phyloP scores from a whole-genome alignment of 805 yeast genomes.

The Ogataea dorogensis region DNA sequence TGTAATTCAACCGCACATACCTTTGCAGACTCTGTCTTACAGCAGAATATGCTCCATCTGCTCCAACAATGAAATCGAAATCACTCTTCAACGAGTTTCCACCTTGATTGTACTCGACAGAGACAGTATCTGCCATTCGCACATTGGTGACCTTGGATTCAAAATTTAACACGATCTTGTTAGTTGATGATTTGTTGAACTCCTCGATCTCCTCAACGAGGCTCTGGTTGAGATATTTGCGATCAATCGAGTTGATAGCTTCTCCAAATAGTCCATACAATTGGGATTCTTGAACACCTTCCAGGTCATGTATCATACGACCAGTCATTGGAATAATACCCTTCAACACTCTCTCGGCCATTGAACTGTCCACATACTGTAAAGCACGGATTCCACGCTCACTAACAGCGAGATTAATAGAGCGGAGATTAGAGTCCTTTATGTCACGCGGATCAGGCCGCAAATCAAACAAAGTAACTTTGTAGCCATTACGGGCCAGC shows the following conservation, averaged over 20 bases:
- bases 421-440: constrained; percentile 42
- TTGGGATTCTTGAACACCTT: constrained; percentile 67
- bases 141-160: constrained; percentile 53
- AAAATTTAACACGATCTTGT: constrained; percentile 46
- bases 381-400: constrained; percentile 78
- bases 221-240: constrained; percentile 63
- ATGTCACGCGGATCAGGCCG: constrained; percentile 61
- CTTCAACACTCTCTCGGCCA: constrained; percentile 54
- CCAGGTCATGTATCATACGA: constrained; percentile 77
- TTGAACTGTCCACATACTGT: constrained; percentile 53
- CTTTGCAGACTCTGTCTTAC: constrained; percentile 69
- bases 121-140: constrained; percentile 30
- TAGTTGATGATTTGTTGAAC: constrained; percentile 23
- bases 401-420: constrained; percentile 87
- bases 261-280: constrained; percentile 80
- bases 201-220: constrained; percentile 57
- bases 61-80: constrained; percentile 69
- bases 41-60: constrained; percentile 82
- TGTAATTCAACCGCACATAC: constrained; percentile 61
- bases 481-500: constrained; percentile 64
- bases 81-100: constrained; percentile 12
- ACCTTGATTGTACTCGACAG: constrained; percentile 7
- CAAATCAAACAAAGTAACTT: constrained; percentile 70
- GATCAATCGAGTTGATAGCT: constrained; percentile 79
- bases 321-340: constrained; percentile 84